A percentile compares a stretch with the other conserved stretches of the same genome.
These are phyloP conservation scores for Ceratocystis cubensis DNA, from an alignment of 2,329 filamentous ascomycete genomes.

Conservation along the genomic window DNA sequence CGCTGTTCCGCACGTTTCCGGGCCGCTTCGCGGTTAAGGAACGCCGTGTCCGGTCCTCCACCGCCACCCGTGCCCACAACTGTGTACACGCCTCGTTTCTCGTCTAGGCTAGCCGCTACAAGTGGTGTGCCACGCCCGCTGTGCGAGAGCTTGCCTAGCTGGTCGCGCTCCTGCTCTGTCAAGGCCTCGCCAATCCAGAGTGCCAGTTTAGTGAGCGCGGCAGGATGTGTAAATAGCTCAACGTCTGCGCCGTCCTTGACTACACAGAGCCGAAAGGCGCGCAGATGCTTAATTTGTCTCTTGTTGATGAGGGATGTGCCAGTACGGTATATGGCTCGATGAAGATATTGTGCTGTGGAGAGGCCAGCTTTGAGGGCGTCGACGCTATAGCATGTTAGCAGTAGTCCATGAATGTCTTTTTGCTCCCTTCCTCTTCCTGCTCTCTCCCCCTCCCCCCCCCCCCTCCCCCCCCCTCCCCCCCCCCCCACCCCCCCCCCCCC, in stretches of 20 bases:
- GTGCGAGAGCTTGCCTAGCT: slow-evolving; percentile 53
- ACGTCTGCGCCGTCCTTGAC: slow-evolving; percentile 93
- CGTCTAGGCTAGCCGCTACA: slow-evolving; percentile 81
- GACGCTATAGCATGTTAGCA: slow-evolving; percentile 45
- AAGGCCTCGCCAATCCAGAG: slow-evolving; percentile 92
- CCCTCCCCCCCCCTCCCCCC: no score
- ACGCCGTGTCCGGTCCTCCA: slow-evolving; percentile 58
- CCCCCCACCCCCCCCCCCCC: no score
- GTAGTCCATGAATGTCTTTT: slow-evolving; percentile 32
- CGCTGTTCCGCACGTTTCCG: slow-evolving; percentile 51
- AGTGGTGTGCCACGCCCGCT: slow-evolving; percentile 68
- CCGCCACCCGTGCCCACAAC: slow-evolving; percentile 88
- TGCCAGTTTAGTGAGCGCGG: slow-evolving; percentile 83
- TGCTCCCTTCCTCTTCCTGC: not conserved
- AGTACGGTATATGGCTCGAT: slow-evolving; percentile 84
- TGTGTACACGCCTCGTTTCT: slow-evolving; percentile 74
- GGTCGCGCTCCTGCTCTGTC: slow-evolving; percentile 71
- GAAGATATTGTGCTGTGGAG: slow-evolving; percentile 73
- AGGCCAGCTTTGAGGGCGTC: slow-evolving; percentile 64
- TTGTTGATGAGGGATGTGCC: slow-evolving; percentile 87
- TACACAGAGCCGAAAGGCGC: slow-evolving; percentile 87
- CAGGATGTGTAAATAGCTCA: slow-evolving; percentile 80
- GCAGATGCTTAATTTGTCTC: slow-evolving; percentile 81
- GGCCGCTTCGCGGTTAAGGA: slow-evolving; percentile 54
- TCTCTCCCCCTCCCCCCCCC: slow-evolving; percentile 17